These are phyloP conservation scores for Exserohilum rostratum DNA, from an alignment of 2,329 filamentous ascomycete genomes.

Conservation along the genomic window DNA sequence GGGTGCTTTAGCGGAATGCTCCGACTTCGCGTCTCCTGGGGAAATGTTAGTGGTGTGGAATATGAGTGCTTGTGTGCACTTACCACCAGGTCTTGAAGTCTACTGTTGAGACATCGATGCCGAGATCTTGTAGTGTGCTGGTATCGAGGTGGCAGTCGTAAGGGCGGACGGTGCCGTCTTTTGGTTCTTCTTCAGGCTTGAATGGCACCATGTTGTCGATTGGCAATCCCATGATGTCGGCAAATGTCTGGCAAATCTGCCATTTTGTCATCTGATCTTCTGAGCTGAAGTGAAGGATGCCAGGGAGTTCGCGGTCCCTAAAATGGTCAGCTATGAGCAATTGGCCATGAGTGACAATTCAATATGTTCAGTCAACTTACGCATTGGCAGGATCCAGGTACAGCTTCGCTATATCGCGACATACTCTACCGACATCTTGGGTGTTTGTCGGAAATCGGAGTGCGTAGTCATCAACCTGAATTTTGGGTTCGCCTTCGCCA, in stretches of 20 bases:
- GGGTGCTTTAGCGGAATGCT: conserved; percentile 25
- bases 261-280: conserved; percentile 90
- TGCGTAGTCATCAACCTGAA: conserved; percentile 87
- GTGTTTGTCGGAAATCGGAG: conserved; percentile 87
- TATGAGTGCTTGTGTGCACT: conserved; percentile 10
- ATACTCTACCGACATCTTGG: conserved; percentile 81
- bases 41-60: conserved; percentile 12
- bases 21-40: conserved; percentile 43
- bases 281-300: conserved; percentile 81
- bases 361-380: conserved; percentile 1
- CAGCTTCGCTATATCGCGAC: conserved; percentile 72
- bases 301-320: conserved; percentile 62
- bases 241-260: conserved; percentile 80
- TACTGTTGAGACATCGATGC: conserved; percentile 74
- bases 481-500: conserved; percentile 49
- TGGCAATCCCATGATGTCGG: conserved; percentile 77
- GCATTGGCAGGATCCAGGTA: conserved; percentile 56
- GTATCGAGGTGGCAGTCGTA: conserved; percentile 90
- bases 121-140: conserved; percentile 71
- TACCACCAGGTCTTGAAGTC: conserved; percentile 83
- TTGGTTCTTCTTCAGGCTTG: conserved; percentile 69
- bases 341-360: neutral
- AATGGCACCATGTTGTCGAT: conserved; percentile 66
- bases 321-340: neutral
- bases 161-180: conserved; percentile 74